Percentiles rank a stretch among this genome's conserved stretches.
Evolutionary conservation across 306 rosid genomes (phyloP).

Genomic region (Vicia faba): DNA sequence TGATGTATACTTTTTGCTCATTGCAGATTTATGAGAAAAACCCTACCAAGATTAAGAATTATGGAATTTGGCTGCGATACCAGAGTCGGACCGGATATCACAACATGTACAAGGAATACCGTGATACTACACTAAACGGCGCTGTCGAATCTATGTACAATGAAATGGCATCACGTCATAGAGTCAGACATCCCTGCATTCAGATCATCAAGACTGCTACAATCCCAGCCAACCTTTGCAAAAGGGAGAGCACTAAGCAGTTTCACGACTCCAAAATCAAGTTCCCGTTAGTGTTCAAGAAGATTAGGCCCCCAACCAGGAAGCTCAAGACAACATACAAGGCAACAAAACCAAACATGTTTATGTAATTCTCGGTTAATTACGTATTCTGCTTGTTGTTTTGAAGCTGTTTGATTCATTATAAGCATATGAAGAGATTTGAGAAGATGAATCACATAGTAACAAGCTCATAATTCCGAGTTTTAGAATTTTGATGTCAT

Average conservation of each 20-base stretch:
- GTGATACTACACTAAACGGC: conserved; percentile 78
- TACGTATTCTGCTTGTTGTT: neutral
- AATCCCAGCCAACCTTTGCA: conserved; percentile 49
- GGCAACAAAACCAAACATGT: conserved; percentile 35
- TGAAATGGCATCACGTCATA: conserved; percentile 84
- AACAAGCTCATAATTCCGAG: neutral
- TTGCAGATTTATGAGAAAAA: conserved; percentile 77
- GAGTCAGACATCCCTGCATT: conserved; percentile 78
- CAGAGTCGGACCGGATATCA: conserved; percentile 89
- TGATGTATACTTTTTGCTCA: neutral
- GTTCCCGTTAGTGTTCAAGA: neutral
- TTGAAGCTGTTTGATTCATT: conserved; percentile 8
- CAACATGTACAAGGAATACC: conserved; percentile 85
- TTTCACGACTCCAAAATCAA: neutral
- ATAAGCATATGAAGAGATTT: conserved; percentile 14
- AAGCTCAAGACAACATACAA: conserved; percentile 66
- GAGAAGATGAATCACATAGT: conserved; percentile 9
- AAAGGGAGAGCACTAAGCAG: neutral
- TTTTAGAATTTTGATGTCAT: too few relatives aligned
- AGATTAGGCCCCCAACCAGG: conserved; percentile 18
- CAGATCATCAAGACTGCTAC: conserved; percentile 88
- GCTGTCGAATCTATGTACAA: conserved; percentile 74
- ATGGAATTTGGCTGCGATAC: conserved; percentile 81
- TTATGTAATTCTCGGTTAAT: conserved; percentile 49
- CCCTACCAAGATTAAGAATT: conserved; percentile 69